These are phyloP conservation scores for Ceratocystis destructans DNA, from an alignment of 2,329 filamentous ascomycete genomes.

Conservation along the genomic window DNA sequence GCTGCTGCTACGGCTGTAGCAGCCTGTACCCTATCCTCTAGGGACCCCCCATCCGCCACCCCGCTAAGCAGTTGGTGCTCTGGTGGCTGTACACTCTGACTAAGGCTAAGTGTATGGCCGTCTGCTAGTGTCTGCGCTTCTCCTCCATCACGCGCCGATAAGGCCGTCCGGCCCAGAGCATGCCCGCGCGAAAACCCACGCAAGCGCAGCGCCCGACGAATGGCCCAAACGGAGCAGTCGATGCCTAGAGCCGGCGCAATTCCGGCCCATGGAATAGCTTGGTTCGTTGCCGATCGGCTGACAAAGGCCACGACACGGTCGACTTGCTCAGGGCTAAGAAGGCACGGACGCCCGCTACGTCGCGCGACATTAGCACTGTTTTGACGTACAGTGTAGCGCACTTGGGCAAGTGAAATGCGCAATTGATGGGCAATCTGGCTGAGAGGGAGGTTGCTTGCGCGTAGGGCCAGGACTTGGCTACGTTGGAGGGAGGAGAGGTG, in stretches of 20 bases:
- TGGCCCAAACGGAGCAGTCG: slow-evolving; percentile 16
- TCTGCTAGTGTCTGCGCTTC: neutral
- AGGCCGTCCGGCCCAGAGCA: slow-evolving; percentile 13
- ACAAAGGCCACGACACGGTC: slow-evolving; percentile 18
- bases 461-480: slow-evolving; percentile 16
- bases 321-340: slow-evolving; percentile 16
- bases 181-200: slow-evolving; percentile 16
- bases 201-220: slow-evolving; percentile 13
- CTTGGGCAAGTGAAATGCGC: slow-evolving; percentile 16
- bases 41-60: neutral
- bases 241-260: slow-evolving; percentile 18
- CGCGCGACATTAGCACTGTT: slow-evolving; percentile 14
- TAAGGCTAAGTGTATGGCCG: neutral
- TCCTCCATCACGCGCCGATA: neutral
- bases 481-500: slow-evolving; percentile 18
- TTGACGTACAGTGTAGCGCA: slow-evolving; percentile 17
- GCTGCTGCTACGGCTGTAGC: neutral
- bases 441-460: slow-evolving; percentile 17
- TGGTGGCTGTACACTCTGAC: no score
- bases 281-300: slow-evolving; percentile 10
- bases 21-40: neutral
- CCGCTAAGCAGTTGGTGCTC: neutral
- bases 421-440: slow-evolving; percentile 16
- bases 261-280: slow-evolving; percentile 17
- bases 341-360: slow-evolving; percentile 16